Evolutionary conservation across 805 yeast genomes (phyloP), one percentile per base, ranked within the genome.

Genomic region (Hanseniaspora nectarophila): DNA sequence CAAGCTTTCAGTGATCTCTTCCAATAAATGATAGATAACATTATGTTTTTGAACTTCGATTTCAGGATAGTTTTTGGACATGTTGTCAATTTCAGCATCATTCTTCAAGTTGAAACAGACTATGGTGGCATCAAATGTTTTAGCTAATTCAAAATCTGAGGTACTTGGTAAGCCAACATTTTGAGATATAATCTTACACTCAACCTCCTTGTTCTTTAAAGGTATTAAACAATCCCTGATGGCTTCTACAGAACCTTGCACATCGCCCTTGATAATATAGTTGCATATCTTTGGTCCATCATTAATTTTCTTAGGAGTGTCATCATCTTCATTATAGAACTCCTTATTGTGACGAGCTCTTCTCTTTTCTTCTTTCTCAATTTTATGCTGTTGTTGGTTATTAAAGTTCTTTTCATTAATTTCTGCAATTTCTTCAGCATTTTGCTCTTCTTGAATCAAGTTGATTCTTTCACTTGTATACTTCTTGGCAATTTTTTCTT

Each of bases 161-260:
- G 80, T 86, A 0, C 78, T 76, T 12, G 85, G 82, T 0, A 78
- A 63, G 5, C 97, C 97, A 6, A 89, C 95, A 24, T 81, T 88
- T 34, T 81, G 75, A 42, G 76, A 76, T 3, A 92, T 66, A 1
- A 90, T 79, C n/a, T 72, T 66, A 4, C 88, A 77, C 55, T 72
- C 70, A 6, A 90, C 90, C 61, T 85, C 94, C 1, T 83, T 85
- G 63, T 90, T 89, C 6, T 97, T 97, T n/a, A 92, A 67, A 12
- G 81, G 80, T 54, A 74, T 73, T 45, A 92, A 78, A 58, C 90
- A 80, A 63, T 89, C 96, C 35, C 71, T 74, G 32, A 92, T 84
- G 1, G 98, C 98, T 63, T 92, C 98, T 0, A 85, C 84, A 0
- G 97, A 89, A 0, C 98, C 98, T 58, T 82, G 81, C 1, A 90